phyloP scores from a whole-genome alignment of 148 eudicot species.

The Selenicereus undatus region DNA sequence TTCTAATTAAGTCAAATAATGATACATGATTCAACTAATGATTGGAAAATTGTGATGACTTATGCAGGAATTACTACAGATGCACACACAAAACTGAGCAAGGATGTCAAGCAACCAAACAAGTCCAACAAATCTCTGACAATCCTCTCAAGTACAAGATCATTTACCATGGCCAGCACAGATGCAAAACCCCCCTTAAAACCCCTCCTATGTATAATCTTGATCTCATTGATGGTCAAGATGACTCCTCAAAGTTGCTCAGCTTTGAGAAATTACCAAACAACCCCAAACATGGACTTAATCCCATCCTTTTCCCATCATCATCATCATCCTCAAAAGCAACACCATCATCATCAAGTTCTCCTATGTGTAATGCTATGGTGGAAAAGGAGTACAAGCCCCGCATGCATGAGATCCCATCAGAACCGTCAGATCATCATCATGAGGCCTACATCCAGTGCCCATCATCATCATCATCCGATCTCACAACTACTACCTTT shows the following conservation, averaged over 20 bases:
- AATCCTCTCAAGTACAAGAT: slow-evolving; percentile 28
- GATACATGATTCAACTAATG: background rate
- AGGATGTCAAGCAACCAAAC: slow-evolving; percentile 36
- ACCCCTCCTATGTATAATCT: background rate
- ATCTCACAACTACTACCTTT: slow-evolving; percentile 8
- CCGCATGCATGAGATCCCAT: background rate
- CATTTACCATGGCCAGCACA: slow-evolving; percentile 25
- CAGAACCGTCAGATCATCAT: background rate
- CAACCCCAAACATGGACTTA: background rate
- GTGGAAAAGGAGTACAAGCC: background rate
- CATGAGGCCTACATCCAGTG: background rate
- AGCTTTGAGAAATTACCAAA: background rate
- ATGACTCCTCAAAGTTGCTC: background rate
- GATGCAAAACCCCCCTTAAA: slow-evolving; percentile 15
- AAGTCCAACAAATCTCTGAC: slow-evolving; percentile 28
- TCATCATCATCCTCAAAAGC: background rate
- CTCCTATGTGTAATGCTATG: background rate
- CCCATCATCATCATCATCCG: slow-evolving; percentile 6
- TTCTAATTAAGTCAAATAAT: no score
- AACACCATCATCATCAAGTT: background rate
- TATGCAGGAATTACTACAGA: slow-evolving; percentile 60
- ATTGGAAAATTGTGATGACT: background rate
- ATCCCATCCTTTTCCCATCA: background rate
- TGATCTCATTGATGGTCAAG: background rate
- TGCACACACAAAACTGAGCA: slow-evolving; percentile 59